Evolutionary conservation across 345 rosid species (phyloP).

Genomic region (Eucalyptus marginata): DNA sequence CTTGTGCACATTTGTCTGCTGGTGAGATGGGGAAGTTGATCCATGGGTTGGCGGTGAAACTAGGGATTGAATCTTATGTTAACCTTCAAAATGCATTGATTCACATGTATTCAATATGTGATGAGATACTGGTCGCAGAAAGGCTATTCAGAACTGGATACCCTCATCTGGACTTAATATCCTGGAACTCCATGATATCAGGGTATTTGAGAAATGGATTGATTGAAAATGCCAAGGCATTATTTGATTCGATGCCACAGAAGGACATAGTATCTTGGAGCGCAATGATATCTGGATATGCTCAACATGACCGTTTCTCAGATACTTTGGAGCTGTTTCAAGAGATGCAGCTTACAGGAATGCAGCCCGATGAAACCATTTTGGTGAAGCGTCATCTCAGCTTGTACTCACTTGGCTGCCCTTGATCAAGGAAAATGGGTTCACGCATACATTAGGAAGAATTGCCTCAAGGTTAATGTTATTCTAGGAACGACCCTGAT

Average conservation of each 20-base stretch:
- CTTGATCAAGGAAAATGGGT: constrained; percentile 46
- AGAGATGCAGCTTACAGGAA: constrained; percentile 29
- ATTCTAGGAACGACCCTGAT: constrained; percentile 40
- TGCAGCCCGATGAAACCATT: constrained; percentile 30
- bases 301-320: constrained; percentile 21
- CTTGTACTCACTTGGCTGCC: constrained; percentile 45
- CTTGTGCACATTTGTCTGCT: constrained; percentile 15
- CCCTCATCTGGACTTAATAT: constrained; percentile 20
- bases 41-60: constrained; percentile 24
- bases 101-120: constrained; percentile 35
- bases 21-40: constrained; percentile 10
- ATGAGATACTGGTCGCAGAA: constrained; percentile 24
- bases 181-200: constrained; percentile 62
- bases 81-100: constrained; percentile 57
- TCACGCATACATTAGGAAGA: constrained; percentile 36
- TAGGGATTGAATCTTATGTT: constrained; percentile 28
- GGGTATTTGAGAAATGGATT: constrained; percentile 32
- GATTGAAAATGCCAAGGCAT: constrained; percentile 28
- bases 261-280: constrained; percentile 48
- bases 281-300: constrained; percentile 43
- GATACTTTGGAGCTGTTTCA: constrained; percentile 33
- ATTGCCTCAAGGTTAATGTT: constrained; percentile 21
- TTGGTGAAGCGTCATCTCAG: constrained; percentile 39
- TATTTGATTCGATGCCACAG: constrained; percentile 35
- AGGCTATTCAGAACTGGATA: constrained; percentile 17